Base-by-base conservation (phyloP, 345 rosid genomes). In the Crucihimalaya himalaica region DNA sequence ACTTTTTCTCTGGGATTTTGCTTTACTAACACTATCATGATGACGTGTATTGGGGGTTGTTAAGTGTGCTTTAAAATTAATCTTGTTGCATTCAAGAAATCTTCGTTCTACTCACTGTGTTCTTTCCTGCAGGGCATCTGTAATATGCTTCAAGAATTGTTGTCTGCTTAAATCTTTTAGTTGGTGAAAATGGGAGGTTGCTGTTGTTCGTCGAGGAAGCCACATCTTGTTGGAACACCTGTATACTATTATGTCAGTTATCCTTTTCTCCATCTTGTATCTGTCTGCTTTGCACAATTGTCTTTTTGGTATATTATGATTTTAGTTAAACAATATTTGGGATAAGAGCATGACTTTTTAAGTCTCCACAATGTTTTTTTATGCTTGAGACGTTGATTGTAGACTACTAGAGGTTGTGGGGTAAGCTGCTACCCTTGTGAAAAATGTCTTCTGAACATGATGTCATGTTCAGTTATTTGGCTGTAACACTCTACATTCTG, bases 161-260 rank as follows among this genome's bases (percentile, higher is more conserved):
- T 15, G 40, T 12, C 43, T 47, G 60, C 53, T 13, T 66, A 42
- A 48, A 21, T 48, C 34, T n/a, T 39, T 18, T 8, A 40, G 46
- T 3, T 66, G 19, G 68, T 67, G 63, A 56, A 60, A 42, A 92
- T 92, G 98, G 98, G 98, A 83, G 98, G 93, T 67, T 92, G 96
- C 77, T 90, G 96, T 77, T 88, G 88, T 81, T 89, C 97, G 75
- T 83, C 95, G 27, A 82, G 89, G 70, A 87, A 86, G 66, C 79
- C 94, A 37, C 92, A 88, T 83, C 82, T 92, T 21, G 88, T 84
- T 79, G 91, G 91, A 65, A 76, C 98, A 20, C 94, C 98, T 47
- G 82, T 87, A 8, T 92, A 86, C 79, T 92, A 87, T 61, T 90
- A 92, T 83, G 96, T 92, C 55, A 78, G 96, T 86, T 23, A 4